Evolutionary conservation across 176 grass and related monocot species (phyloP), one percentile per base, ranked within the genome.

Genomic region (Oryza brachyantha): DNA sequence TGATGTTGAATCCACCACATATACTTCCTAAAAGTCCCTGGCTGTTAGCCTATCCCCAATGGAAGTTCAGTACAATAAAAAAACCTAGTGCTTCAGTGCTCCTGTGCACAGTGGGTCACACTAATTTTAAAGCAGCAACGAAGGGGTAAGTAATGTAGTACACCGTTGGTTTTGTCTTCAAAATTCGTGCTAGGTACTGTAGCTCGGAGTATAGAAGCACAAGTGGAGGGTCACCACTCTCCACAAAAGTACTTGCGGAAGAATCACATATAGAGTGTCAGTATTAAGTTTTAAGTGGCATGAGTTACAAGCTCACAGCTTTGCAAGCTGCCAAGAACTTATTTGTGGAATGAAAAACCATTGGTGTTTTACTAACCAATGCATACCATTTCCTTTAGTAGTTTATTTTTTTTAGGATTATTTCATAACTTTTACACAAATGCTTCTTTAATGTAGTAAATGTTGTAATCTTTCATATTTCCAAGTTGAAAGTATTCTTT

Each of bases 331-430:
- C 39, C 3, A 19, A 43, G 24, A 28, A 69, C 29, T n/a, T 84
- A 46, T 52, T 19, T 61, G 11, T 41, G 10, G 25, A 68, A 64
- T 72, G 21, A 36, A 77, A 82, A 13, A 60, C 43, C 13, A 40
- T 88, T 68, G 29, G 37, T 17, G 42, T 78, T 70, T 46, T 64
- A 81, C n/a, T 21, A 86, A 41, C 50, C 38, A 55, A 46, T 66
- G 34, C 11, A 1, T 2, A 22, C 31, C 64, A 62, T 62, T 70
- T 36, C 10, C 7, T 43, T 65, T 35, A 57, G 50, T 22, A 55
- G 19, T 42, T 79, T 63, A 55, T 5, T 55, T 10, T 43, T 2
- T 9, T 6, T 6, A n/a, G 50, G 17, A 55, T 55, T 55, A 55
- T 55, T 55, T 55, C 50, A 55, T 55, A n/a, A n/a, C 50, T 55